Conservation (phyloP, 768 basidiomycete genomes). For the Hemileccinum impolitum region DNA sequence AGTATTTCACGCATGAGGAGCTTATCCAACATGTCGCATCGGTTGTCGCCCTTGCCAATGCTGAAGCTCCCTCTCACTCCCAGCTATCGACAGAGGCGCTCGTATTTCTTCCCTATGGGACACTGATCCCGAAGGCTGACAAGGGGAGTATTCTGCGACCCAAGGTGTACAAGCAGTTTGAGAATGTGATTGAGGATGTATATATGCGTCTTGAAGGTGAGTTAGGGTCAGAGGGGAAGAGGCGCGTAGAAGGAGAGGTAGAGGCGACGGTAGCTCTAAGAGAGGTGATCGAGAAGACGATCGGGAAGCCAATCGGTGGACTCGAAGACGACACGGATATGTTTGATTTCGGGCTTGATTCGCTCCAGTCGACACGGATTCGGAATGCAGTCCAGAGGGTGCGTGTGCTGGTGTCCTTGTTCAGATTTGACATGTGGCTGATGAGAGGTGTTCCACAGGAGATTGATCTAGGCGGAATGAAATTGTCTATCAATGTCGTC, state of each 20-base stretch:
- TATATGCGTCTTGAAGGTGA: conserved; percentile 44
- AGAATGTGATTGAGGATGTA: conserved; percentile 38
- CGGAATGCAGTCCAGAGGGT: conserved; percentile 46
- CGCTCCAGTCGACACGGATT: conserved; percentile 50
- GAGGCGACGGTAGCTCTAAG: conserved; percentile 14
- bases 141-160: conserved; percentile 51
- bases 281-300: conserved; percentile 19
- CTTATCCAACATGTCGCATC: conserved; percentile 36
- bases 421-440: conserved; percentile 30
- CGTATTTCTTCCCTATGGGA: conserved; percentile 44
- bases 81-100: conserved; percentile 49
- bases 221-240: conserved; percentile 24
- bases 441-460: conserved; percentile 3
- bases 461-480: conserved; percentile 21
- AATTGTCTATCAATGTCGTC: conserved; percentile 33
- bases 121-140: conserved; percentile 48
- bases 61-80: conserved; percentile 50
- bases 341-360: conserved; percentile 51
- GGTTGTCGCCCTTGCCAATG: conserved; percentile 49
- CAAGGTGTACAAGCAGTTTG: conserved; percentile 49
- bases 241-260: conserved; percentile 1
- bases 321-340: conserved; percentile 37
- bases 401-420: conserved; percentile 21
- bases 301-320: conserved; percentile 14
- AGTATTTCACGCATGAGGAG: conserved; percentile 25